Evolutionary conservation across 768 basidiomycete species (phyloP), one percentile per base, ranked within the genome.

Genomic region (Leccinum rimulosum): DNA sequence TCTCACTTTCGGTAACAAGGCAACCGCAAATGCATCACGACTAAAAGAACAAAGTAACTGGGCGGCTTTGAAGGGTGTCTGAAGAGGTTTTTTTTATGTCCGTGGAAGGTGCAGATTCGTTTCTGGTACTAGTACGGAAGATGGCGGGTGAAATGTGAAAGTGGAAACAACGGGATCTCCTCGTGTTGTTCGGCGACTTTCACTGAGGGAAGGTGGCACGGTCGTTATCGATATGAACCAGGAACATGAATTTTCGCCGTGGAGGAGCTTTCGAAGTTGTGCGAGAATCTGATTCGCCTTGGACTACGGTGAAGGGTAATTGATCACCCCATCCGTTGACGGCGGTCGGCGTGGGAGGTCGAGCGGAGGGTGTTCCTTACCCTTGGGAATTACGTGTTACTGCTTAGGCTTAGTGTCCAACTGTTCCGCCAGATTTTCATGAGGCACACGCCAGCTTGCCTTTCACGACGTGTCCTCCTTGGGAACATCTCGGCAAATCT

Each of bases 401-500:
- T 50, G 30, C 51, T 60, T 40, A 48, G 52, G 25, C 27, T 43
- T n/a, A 30, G 33, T 43, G 47, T 61, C 30, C 31, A 48, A 25
- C 27, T 47, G 48, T 58, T 66, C 70, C 67, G 58, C 65, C 69
- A 59, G 67, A 69, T 65, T 60, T 72, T 58, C 69, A 62, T 60
- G 60, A 54, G 50, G 43, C 30, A 47, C 60, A 53, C 25, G 48
- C 5, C 45, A 45, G 7, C 12, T 19, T 58, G 43, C 49, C 36
- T 48, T 63, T 58, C 55, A 66, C 61, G 59, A 61, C 35, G 51
- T 59, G 61, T 43, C 52, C 57, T 38, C 56, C 70, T 68, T 70
- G 69, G 61, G 68, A 70, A 68, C 64, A 52, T 50, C 56, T 60
- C 50, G 60, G 70, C 57, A 66, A 61, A 72, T 66, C 69, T 40